Conservation (phyloP, 2,329 filamentous ascomycete species). For the Onygenales sp. region DNA sequence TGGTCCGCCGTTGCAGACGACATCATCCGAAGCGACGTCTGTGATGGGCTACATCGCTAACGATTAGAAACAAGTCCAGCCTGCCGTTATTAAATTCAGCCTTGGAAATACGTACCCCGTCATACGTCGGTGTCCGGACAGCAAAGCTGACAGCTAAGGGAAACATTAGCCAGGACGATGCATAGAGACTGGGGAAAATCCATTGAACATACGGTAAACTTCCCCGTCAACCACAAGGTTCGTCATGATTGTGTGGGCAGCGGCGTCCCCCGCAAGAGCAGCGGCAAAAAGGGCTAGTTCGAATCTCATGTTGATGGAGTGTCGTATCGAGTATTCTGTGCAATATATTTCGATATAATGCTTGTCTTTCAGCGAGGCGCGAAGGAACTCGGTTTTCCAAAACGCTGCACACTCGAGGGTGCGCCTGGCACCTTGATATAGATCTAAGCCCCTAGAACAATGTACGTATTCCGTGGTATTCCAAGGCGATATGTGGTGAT, state of each 20-base stretch:
- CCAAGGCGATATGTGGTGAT: background rate
- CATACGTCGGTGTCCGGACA: background rate
- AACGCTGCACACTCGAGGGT: background rate
- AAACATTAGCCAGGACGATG: background rate
- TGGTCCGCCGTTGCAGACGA: constrained; percentile 50
- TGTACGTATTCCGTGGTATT: background rate
- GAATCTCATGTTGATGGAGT: background rate
- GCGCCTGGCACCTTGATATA: background rate
- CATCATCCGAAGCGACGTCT: constrained; percentile 45
- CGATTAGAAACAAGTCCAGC: background rate
- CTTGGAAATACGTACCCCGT: background rate
- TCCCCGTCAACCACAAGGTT: constrained; percentile 3
- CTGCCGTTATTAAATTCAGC: background rate
- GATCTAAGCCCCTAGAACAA: background rate
- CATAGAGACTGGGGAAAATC: background rate
- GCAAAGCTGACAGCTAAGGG: background rate
- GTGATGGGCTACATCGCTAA: constrained; percentile 34
- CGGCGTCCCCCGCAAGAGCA: background rate
- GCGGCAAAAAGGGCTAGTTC: background rate
- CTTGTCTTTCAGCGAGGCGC: background rate
- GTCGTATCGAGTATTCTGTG: background rate
- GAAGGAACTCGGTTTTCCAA: background rate
- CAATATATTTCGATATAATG: background rate
- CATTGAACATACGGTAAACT: background rate
- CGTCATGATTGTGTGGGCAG: constrained; percentile 4